A percentile compares a stretch with the other conserved stretches of the same genome.
These are phyloP conservation scores for Pseudocercospora crystallina DNA, from an alignment of 2,329 filamentous ascomycete genomes.

Conservation along the genomic window DNA sequence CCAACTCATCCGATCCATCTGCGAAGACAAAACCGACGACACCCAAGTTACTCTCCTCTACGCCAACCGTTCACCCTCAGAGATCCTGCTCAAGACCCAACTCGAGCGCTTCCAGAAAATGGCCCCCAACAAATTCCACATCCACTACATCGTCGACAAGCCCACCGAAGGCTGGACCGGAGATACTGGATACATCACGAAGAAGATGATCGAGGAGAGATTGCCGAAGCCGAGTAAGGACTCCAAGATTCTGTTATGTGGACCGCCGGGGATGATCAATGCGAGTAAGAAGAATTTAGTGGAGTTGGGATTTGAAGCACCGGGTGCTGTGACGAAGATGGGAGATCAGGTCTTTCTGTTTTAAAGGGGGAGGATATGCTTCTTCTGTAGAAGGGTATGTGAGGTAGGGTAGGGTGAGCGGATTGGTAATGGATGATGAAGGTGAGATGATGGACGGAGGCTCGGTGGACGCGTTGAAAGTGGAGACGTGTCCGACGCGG, in stretches of 20 bases:
- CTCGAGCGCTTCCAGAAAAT: constrained; percentile 54
- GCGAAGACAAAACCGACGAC: constrained; percentile 58
- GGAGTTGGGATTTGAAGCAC: constrained; percentile 78
- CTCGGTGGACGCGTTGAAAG: too few species aligned
- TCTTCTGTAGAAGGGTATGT: too few species aligned
- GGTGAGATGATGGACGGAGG: too few species aligned
- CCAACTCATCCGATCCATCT: constrained; percentile 64
- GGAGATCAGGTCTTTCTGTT: constrained; percentile 97
- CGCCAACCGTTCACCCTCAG: constrained; percentile 58
- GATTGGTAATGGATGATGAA: too few species aligned
- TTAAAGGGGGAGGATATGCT: too few species aligned
- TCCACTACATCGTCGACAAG: constrained; percentile 57
- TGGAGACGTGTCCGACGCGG: too few species aligned
- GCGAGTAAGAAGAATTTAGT: constrained; percentile 51
- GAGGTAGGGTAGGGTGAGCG: too few species aligned
- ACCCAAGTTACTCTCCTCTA: constrained; percentile 60
- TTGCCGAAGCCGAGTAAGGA: constrained; percentile 50
- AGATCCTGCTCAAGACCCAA: constrained; percentile 59
- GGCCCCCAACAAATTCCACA: constrained; percentile 53
- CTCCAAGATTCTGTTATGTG: constrained; percentile 59
- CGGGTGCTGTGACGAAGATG: constrained; percentile 88
- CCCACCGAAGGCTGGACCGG: constrained; percentile 50
- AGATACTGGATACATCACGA: constrained; percentile 53
- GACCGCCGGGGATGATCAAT: constrained; percentile 61
- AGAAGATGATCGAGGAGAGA: constrained; percentile 50